Conservation (phyloP, 2,329 filamentous ascomycete species). For the Albophoma yamanashiensis region DNA sequence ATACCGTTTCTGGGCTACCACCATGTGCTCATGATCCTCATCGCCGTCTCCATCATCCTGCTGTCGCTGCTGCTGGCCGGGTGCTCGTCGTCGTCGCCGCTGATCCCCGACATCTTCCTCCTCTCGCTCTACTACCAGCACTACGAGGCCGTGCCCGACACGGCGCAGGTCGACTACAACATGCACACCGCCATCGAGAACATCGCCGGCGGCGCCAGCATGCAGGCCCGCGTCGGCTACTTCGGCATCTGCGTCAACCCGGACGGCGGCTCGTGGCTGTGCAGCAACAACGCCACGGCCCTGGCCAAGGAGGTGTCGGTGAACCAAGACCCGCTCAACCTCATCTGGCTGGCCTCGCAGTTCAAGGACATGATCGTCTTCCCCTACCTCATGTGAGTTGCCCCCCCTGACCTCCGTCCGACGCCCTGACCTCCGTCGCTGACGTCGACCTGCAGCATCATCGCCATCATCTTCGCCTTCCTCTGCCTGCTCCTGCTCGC, state of each 20-base stretch:
- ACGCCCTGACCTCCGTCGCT: too few species aligned
- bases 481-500: constrained; percentile 89
- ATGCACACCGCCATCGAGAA: constrained; percentile 78
- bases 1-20: constrained; percentile 63
- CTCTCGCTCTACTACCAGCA: constrained; percentile 94
- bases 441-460: constrained; percentile 51
- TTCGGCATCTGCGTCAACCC: constrained; percentile 96
- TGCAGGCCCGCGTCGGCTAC: constrained; percentile 91
- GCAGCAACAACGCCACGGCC: constrained; percentile 92
- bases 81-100: constrained; percentile 90
- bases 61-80: constrained; percentile 88
- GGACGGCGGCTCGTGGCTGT: constrained; percentile 83
- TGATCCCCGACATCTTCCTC: constrained; percentile 93
- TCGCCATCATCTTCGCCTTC: constrained; percentile 95
- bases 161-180: constrained; percentile 83
- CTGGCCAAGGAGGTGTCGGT: constrained; percentile 81
- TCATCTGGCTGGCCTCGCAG: constrained; percentile 93
- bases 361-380: constrained; percentile 99
- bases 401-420: too few species aligned
- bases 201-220: constrained; percentile 72
- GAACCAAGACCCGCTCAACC: constrained; percentile 89
- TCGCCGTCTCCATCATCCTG: constrained; percentile 86
- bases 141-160: constrained; percentile 72
- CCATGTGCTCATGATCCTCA: constrained; percentile 95
- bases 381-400: constrained; percentile 85